Percentiles rank a stretch among this genome's conserved stretches.
These are phyloP conservation scores for Sphagnum contortum DNA, from an alignment of 225 moss, liverwort and hornwort genomes.

Conservation along the genomic window DNA sequence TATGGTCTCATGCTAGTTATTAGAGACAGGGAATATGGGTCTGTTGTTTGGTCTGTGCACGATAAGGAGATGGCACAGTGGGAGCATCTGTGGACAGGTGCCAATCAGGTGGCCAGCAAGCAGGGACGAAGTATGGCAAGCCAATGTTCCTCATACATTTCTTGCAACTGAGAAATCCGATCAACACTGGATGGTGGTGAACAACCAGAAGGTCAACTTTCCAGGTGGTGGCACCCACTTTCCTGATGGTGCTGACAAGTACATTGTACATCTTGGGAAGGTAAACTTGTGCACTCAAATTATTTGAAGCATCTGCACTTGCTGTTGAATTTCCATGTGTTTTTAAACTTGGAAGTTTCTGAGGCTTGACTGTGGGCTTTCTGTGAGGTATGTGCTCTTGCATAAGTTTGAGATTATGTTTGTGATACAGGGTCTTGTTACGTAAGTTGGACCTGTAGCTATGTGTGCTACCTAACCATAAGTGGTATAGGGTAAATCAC, in stretches of 20 bases:
- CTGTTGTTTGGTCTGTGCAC: too few relatives aligned
- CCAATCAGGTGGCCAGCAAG: slow-evolving; percentile 83
- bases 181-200: slow-evolving; percentile 96
- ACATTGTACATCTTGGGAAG: slow-evolving; percentile 85
- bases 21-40: too few relatives aligned
- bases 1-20: too few relatives aligned
- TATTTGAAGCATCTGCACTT: background rate
- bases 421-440: too few relatives aligned
- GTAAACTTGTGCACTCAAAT: slow-evolving; percentile 16
- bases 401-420: too few relatives aligned
- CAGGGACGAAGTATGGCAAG: slow-evolving; percentile 86
- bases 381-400: too few relatives aligned
- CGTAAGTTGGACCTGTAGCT: too few relatives aligned
- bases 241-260: slow-evolving; percentile 86
- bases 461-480: too few relatives aligned
- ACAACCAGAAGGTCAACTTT: slow-evolving; percentile 80
- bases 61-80: background rate
- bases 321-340: background rate
- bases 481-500: too few relatives aligned
- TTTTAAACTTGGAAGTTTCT: too few relatives aligned
- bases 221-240: slow-evolving; percentile 99
- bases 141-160: slow-evolving; percentile 87
- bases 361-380: too few relatives aligned
- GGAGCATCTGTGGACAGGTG: slow-evolving; percentile 32
- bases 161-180: slow-evolving; percentile 86